Conservation (phyloP, 768 basidiomycete species). For the Phanerochaete sordida region DNA sequence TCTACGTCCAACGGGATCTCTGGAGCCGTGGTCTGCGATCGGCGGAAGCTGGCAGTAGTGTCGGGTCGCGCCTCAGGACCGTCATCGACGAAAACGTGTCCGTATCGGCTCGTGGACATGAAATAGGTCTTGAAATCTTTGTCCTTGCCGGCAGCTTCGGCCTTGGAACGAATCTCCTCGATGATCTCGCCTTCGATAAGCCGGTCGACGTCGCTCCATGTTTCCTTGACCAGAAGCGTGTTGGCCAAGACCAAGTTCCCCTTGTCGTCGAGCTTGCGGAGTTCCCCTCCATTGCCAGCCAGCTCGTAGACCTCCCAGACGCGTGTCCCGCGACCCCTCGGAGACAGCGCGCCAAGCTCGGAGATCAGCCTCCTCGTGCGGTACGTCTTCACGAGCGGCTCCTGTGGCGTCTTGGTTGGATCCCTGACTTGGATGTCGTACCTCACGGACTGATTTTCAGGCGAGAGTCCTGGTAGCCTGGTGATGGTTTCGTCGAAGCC, state of each 20-base stretch:
- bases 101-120: background rate
- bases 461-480: background rate
- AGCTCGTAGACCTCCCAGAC: constrained; percentile 16
- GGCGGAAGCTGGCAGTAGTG: background rate
- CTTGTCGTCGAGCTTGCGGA: background rate
- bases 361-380: constrained; percentile 5
- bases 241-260: background rate
- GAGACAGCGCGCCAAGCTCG: background rate
- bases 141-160: background rate
- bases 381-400: background rate
- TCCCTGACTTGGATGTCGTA: constrained; percentile 1
- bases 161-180: background rate
- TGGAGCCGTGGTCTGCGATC: background rate
- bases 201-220: background rate
- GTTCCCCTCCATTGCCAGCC: too few relatives aligned
- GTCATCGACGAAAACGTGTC: background rate
- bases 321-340: constrained; percentile 13
- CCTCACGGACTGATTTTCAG: background rate
- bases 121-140: background rate
- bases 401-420: background rate
- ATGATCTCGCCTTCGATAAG: background rate
- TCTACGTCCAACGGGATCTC: background rate
- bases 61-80: background rate
- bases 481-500: constrained; percentile 4
- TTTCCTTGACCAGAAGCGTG: background rate